Evolutionary conservation across 345 rosid genomes (phyloP), one percentile per base, ranked within the genome.

Genomic region (Euphorbia peplus): DNA sequence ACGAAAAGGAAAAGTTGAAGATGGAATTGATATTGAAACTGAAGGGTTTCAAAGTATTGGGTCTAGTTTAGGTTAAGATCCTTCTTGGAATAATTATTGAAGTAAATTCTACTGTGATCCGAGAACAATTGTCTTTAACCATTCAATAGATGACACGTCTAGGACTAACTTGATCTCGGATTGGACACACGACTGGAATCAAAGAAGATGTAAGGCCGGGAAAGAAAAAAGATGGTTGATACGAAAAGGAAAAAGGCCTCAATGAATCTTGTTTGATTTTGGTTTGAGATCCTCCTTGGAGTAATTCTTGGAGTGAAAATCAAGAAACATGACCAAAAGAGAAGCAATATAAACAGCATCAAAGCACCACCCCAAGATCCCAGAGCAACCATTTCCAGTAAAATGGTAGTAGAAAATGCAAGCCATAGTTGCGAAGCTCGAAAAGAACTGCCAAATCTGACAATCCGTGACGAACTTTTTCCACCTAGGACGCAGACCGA

Each of bases 401-500:
- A 86, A 81, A 67, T 88, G 83, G 47, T 77, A 76, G 68, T 71
- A 81, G 2, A 81, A 69, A 16, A 88, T 76, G 74, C 77, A 48
- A 3, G 51, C 74, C 71, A 83, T 70, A 29, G 79, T 69, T 32
- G 47, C 75, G 41, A 84, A 86, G 71, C 87, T 79, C 1, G 80
- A 64, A 55, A 76, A 68, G 63, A 88, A 88, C 80, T 88, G 95
- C 75, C 78, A 9, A 37, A 88, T 80, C 78, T 88, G 95, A 66
- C 78, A 75, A 29, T 86, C 83, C 0, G 95, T 88, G 18, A 86
- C 91, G 19, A 77, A 28, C 39, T 78, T 82, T 79, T 88, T 86
- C 95, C 95, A 88, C 69, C 25, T 76, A 0, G 95, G 95, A 3
- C 86, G 82, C 22, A 64, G 16, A 66, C 91, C 95, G 0, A 86